Percentiles rank a stretch among this genome's conserved stretches.
Evolutionary conservation across 129 eudicot species (phyloP).

Genomic region (Artemisia tridentata): DNA sequence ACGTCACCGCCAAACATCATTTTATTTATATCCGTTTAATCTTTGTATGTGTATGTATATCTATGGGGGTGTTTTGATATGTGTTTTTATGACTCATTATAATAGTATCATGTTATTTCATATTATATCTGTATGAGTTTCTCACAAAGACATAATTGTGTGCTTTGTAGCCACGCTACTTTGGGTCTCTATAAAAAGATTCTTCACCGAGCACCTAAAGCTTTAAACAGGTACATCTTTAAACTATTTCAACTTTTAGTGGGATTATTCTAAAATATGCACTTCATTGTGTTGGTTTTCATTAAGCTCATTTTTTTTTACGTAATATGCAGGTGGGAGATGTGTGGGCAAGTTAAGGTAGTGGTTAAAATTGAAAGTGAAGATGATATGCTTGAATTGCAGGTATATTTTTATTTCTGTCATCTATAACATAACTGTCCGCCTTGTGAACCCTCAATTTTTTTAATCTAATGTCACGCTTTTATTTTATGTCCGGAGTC

Average conservation of each 20-base stretch:
- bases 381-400: conserved; percentile 88
- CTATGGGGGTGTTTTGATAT: background rate
- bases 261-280: background rate
- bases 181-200: conserved; percentile 92
- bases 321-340: conserved; percentile 83
- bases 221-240: conserved; percentile 63
- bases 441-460: background rate
- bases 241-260: background rate
- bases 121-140: background rate
- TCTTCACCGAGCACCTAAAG: conserved; percentile 83
- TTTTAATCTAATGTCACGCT: background rate
- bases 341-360: conserved; percentile 99
- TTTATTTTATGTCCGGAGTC: background rate
- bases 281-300: conserved; percentile 6
- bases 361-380: conserved; percentile 94
- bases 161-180: conserved; percentile 79
- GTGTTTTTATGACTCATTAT: background rate
- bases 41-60: background rate
- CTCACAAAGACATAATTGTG: conserved; percentile 10
- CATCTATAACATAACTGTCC: conserved; percentile 2
- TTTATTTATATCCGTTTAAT: background rate
- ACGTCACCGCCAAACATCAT: background rate
- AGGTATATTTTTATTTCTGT: conserved; percentile 39
- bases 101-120: background rate
- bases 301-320: background rate